These are phyloP conservation scores for Melampsora larici-populina DNA, from an alignment of 1,284 basidiomycete genomes.

Conservation along the genomic window DNA sequence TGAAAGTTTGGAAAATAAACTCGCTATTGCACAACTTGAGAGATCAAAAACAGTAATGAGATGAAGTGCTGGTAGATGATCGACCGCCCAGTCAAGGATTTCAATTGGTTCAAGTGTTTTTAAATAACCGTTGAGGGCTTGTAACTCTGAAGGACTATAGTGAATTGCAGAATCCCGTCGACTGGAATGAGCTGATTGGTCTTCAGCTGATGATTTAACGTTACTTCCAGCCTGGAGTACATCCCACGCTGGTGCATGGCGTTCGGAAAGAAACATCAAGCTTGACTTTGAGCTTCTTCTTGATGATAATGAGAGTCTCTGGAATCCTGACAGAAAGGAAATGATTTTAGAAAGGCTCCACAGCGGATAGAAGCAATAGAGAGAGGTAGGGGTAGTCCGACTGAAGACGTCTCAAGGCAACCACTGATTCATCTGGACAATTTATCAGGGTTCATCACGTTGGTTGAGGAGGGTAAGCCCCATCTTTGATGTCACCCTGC, in stretches of 20 bases:
- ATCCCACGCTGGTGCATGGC: background rate
- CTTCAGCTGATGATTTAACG: background rate
- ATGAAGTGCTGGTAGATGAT: conserved; percentile 70
- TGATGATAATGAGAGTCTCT: background rate
- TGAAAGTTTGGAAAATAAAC: conserved; percentile 74
- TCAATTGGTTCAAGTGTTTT: conserved; percentile 69
- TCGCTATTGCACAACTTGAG: conserved; percentile 81
- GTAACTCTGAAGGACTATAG: conserved; percentile 1
- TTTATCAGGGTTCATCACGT: too few species aligned
- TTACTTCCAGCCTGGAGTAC: background rate
- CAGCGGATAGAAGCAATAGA: too few species aligned
- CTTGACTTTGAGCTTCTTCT: background rate
- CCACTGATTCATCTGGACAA: too few species aligned
- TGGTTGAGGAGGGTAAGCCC: too few species aligned
- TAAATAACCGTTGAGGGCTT: conserved; percentile 68
- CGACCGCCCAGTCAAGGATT: conserved; percentile 76
- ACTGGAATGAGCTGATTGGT: conserved; percentile 2
- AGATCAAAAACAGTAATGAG: conserved; percentile 67
- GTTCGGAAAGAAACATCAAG: background rate
- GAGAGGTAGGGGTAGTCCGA: too few species aligned
- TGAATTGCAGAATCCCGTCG: background rate
- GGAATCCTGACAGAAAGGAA: too few species aligned
- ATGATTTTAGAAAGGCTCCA: too few species aligned
- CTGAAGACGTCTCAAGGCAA: too few species aligned
- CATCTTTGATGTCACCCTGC: too few species aligned